phyloP scores from a whole-genome alignment of 148 eudicot genomes.

The Beta vulgaris region DNA sequence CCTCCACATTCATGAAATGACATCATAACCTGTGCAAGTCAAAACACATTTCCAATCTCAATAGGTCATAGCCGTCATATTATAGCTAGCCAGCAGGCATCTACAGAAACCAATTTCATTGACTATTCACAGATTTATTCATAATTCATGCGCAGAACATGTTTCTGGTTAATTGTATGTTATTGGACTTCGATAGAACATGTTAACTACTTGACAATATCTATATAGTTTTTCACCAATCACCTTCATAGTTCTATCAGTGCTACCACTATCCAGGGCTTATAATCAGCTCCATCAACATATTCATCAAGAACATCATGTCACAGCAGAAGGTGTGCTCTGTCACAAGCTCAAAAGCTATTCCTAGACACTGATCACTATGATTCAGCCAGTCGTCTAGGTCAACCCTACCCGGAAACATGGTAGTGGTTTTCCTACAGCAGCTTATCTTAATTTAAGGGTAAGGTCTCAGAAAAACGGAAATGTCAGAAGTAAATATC shows the following conservation, averaged over 20 bases:
- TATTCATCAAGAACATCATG: background rate
- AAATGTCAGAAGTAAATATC: background rate
- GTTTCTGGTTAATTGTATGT: background rate
- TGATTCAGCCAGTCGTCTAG: background rate
- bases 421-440: too few relatives aligned
- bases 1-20: conserved; percentile 99
- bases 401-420: too few relatives aligned
- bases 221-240: background rate
- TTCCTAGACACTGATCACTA: background rate
- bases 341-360: background rate
- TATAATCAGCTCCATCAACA: background rate
- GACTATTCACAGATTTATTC: background rate
- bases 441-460: background rate
- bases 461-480: background rate
- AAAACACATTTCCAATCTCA: conserved; percentile 7
- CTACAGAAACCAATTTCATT: conserved; percentile 2
- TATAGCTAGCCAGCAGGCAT: background rate
- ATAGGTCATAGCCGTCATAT: background rate
- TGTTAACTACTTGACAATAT: background rate
- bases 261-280: background rate
- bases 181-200: background rate
- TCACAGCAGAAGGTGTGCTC: background rate
- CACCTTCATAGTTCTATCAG: conserved; percentile 1
- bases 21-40: conserved; percentile 62
- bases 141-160: background rate